Evolutionary conservation across 2,329 filamentous ascomycete genomes (phyloP).

Genomic region (Rasamsonia emersonii): DNA sequence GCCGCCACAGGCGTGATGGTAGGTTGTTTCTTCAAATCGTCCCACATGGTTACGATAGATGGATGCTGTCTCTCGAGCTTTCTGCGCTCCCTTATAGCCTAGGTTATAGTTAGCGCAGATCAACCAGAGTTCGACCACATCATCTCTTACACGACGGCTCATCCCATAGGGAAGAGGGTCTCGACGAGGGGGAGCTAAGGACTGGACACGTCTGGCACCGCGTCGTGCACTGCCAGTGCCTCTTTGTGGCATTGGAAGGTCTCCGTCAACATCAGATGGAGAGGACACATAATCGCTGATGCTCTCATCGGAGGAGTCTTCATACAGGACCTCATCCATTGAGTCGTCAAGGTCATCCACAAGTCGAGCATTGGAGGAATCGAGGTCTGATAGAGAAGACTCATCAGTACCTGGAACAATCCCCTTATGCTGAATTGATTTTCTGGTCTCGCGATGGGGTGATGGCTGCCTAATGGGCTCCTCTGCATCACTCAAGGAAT

Average conservation of each 20-base stretch:
- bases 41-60: slow-evolving; percentile 76
- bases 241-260: no score
- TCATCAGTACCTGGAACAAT: slow-evolving; percentile 11
- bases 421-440: slow-evolving; percentile 6
- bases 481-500: background rate
- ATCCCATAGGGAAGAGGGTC: slow-evolving; percentile 12
- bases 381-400: slow-evolving; percentile 7
- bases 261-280: slow-evolving; percentile 5
- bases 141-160: slow-evolving; percentile 21
- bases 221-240: background rate
- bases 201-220: slow-evolving; percentile 1
- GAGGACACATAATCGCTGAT: slow-evolving; percentile 17
- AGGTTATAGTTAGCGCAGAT: slow-evolving; percentile 26
- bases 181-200: slow-evolving; percentile 4
- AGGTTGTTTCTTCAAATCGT: slow-evolving; percentile 59
- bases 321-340: slow-evolving; percentile 12
- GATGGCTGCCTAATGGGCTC: slow-evolving; percentile 3
- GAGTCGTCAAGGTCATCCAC: slow-evolving; percentile 10
- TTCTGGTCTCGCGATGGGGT: background rate
- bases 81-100: slow-evolving; percentile 48
- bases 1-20: slow-evolving; percentile 57
- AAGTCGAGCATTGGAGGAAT: background rate
- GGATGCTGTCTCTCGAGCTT: slow-evolving; percentile 72
- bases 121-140: slow-evolving; percentile 15
- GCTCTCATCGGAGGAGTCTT: no score